Conservation (phyloP, 768 basidiomycete genomes). For the Leucogyrophana mollusca region DNA sequence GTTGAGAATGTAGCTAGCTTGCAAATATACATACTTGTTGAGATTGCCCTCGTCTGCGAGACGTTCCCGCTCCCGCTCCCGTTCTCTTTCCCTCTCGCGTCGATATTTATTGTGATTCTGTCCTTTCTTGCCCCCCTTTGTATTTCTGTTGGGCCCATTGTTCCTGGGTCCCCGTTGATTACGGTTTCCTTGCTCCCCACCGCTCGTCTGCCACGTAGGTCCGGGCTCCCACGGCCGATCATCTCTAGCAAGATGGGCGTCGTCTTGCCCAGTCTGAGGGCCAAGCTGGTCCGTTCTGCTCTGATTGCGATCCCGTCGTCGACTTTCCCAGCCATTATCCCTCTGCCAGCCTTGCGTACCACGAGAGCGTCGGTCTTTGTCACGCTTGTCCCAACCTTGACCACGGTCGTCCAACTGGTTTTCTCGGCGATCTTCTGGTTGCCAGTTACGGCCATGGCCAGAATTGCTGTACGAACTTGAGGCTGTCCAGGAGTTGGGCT, state of each 20-base stretch:
- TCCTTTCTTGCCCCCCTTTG: slow-evolving; percentile 33
- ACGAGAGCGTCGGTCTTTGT: slow-evolving; percentile 32
- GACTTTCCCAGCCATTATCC: slow-evolving; percentile 51
- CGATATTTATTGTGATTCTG: slow-evolving; percentile 32
- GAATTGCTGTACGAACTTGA: slow-evolving; percentile 40
- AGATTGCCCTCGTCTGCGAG: slow-evolving; percentile 60
- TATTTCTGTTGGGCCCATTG: slow-evolving; percentile 37
- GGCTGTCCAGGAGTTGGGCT: slow-evolving; percentile 43
- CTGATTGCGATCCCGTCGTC: slow-evolving; percentile 47
- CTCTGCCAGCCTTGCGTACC: slow-evolving; percentile 32
- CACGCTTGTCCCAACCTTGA: slow-evolving; percentile 32
- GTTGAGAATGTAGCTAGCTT: too few species aligned
- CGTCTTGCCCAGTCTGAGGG: slow-evolving; percentile 2
- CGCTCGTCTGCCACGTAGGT: slow-evolving; percentile 57
- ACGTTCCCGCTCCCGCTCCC: slow-evolving; percentile 37
- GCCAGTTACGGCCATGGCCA: slow-evolving; percentile 42
- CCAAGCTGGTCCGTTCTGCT: slow-evolving; percentile 22
- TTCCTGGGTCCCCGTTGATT: slow-evolving; percentile 32
- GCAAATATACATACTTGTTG: slow-evolving; percentile 61
- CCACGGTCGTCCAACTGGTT: slow-evolving; percentile 37
- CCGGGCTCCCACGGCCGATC: slow-evolving; percentile 76
- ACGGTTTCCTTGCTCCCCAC: slow-evolving; percentile 36
- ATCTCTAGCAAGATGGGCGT: slow-evolving; percentile 26
- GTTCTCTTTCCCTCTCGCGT: slow-evolving; percentile 26
- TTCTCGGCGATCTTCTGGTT: slow-evolving; percentile 39